Evolutionary conservation across 2,329 filamentous ascomycete genomes (phyloP).

Genomic region (Eutypella sp.): DNA sequence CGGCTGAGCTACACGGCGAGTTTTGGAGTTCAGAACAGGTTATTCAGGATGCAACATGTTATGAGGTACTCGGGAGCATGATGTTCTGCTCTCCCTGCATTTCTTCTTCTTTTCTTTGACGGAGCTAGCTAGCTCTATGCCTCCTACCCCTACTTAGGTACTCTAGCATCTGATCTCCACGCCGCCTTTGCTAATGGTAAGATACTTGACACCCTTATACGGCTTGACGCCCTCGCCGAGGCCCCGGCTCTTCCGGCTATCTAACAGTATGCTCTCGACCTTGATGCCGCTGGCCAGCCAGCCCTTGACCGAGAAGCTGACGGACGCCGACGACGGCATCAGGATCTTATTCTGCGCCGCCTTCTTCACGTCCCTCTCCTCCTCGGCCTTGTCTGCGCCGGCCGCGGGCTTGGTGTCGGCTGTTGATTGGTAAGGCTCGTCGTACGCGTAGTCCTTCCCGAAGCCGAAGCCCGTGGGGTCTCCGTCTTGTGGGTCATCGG

Average conservation of each 20-base stretch:
- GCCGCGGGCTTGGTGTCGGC: slow-evolving; percentile 30
- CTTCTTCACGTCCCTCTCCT: slow-evolving; percentile 50
- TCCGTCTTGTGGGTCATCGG: slow-evolving; percentile 40
- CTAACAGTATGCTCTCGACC: slow-evolving; percentile 62
- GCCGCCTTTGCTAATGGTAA: slow-evolving; percentile 67
- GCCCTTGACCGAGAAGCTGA: slow-evolving; percentile 67
- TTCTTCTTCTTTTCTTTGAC: too few relatives aligned
- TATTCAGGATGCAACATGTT: too few relatives aligned
- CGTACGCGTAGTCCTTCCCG: slow-evolving; percentile 46
- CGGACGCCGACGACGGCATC: slow-evolving; percentile 73
- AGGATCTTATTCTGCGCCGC: slow-evolving; percentile 66
- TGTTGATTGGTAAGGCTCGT: slow-evolving; percentile 51
- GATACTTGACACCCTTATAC: slow-evolving; percentile 97
- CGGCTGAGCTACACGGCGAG: too few relatives aligned
- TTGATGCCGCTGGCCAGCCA: slow-evolving; percentile 65
- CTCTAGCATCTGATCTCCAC: slow-evolving; percentile 57
- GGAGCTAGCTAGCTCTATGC: not conserved
- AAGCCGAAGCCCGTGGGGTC: slow-evolving; percentile 50
- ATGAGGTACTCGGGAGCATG: too few relatives aligned
- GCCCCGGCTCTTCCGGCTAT: slow-evolving; percentile 77
- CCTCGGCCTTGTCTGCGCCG: slow-evolving; percentile 26
- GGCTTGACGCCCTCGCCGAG: slow-evolving; percentile 85
- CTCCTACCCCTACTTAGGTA: too few relatives aligned
- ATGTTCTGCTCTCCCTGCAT: too few relatives aligned
- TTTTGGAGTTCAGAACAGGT: too few relatives aligned